A percentile compares a stretch with the other conserved stretches of the same genome.
phyloP scores from a whole-genome alignment of 1,139 yeast genomes.

The Geotrichum fermentans region DNA sequence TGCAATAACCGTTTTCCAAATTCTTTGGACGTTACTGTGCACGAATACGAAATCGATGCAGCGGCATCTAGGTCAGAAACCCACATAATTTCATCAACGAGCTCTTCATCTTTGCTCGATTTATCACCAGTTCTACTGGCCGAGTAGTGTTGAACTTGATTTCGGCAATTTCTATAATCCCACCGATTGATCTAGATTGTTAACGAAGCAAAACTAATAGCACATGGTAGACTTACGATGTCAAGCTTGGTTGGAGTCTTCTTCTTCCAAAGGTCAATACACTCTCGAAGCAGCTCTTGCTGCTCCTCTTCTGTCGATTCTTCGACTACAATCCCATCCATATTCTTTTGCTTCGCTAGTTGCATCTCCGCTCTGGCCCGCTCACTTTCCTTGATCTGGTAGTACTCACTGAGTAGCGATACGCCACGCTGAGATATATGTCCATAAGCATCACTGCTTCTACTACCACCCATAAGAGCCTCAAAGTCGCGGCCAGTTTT shows the following conservation, averaged over 20 bases:
- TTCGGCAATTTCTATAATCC: slow-evolving; percentile 22
- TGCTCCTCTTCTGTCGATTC: not conserved
- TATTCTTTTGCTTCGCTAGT: not conserved
- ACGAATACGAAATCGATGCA: not conserved
- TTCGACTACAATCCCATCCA: not conserved
- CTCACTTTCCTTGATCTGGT: slow-evolving; percentile 6
- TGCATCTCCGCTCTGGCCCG: not conserved
- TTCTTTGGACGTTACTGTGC: slow-evolving; percentile 7
- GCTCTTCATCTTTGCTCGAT: not conserved
- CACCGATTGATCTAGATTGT: slow-evolving; percentile 18
- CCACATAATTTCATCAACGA: not conserved
- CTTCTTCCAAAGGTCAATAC: slow-evolving; percentile 11
- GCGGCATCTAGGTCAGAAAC: not conserved
- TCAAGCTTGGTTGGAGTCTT: slow-evolving; percentile 5
- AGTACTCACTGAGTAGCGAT: slow-evolving; percentile 24
- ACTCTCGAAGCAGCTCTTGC: slow-evolving; percentile 2
- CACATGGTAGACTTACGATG: slow-evolving; percentile 8
- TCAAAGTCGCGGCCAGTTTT: slow-evolving; percentile 20
- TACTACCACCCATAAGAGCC: slow-evolving; percentile 15
- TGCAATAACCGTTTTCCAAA: slow-evolving; percentile 7
- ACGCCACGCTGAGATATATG: slow-evolving; percentile 22
- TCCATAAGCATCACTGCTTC: slow-evolving; percentile 12
- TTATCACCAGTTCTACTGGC: too few relatives aligned
- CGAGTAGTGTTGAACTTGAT: not conserved
- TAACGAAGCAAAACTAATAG: slow-evolving; percentile 4